phyloP scores from a whole-genome alignment of 225 moss, liverwort and hornwort species.

The Bryoerythrophyllum caledonicum region DNA sequence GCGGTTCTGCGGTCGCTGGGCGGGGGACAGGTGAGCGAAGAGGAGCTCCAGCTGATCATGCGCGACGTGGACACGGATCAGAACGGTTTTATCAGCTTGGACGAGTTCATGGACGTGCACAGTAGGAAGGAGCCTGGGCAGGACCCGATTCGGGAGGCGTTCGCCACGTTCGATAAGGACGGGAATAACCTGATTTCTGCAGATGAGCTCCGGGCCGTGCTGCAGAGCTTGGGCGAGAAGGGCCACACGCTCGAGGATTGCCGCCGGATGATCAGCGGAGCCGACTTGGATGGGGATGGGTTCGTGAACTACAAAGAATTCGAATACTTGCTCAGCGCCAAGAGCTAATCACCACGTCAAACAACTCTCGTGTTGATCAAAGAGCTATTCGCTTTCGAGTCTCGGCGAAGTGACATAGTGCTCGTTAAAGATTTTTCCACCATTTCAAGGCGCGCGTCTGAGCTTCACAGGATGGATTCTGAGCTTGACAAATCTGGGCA shows the following conservation, averaged over 20 bases:
- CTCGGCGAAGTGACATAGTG: neutral
- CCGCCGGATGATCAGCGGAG: slow-evolving; percentile 39
- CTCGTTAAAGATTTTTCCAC: neutral
- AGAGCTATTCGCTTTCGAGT: neutral
- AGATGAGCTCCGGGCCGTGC: slow-evolving; percentile 44
- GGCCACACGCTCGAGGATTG: slow-evolving; percentile 41
- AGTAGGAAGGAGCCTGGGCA: neutral
- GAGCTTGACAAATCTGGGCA: neutral
- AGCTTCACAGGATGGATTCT: neutral
- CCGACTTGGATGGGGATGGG: slow-evolving; percentile 50
- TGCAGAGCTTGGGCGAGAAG: slow-evolving; percentile 42
- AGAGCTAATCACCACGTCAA: slow-evolving; percentile 7
- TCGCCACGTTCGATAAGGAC: slow-evolving; percentile 50
- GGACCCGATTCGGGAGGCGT: slow-evolving; percentile 41
- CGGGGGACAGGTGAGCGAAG: slow-evolving; percentile 15
- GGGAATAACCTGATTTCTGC: slow-evolving; percentile 48
- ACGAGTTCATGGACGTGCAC: slow-evolving; percentile 46
- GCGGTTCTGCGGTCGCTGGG: slow-evolving; percentile 42
- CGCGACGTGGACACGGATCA: slow-evolving; percentile 35
- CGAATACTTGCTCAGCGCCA: slow-evolving; percentile 29
- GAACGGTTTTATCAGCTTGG: slow-evolving; percentile 45
- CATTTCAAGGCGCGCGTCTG: neutral
- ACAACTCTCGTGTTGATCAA: neutral
- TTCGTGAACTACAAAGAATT: slow-evolving; percentile 49
- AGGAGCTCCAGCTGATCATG: slow-evolving; percentile 45